Evolutionary conservation across 2,329 filamentous ascomycete species (phyloP), one percentile per base, ranked within the genome.

Genomic region (Botrytis deweyae): DNA sequence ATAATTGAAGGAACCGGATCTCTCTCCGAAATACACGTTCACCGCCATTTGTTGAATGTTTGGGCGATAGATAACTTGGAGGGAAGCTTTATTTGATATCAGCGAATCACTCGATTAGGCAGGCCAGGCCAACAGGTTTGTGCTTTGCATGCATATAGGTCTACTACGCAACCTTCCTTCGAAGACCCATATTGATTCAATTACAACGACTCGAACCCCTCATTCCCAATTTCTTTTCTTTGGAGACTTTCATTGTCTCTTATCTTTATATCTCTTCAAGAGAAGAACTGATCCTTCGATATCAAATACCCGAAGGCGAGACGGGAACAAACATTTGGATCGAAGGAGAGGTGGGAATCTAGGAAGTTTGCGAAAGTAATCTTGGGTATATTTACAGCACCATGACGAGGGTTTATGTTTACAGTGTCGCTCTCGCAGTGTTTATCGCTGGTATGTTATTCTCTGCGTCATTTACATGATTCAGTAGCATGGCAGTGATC

Each of bases 371-470:
- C 38, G 49, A 58, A 58, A 69, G 66, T 58, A 49, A 42, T 55
- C 46, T 62, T 62, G 58, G 36, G 33, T 36, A 44, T 5, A 22
- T 49, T 14, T 25, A 64, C 44, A 55, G 46, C 73, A 78, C 40
- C 7, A 86, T 86, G 84, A 85, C 84, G 74, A 82, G 84, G 78
- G 78, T 80, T 70, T 80, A 83, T 74, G 81, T 86, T 69, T 86
- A 86, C 76, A 80, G 76, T 73, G 78, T 81, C 73, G 82, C 81
- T 72, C 80, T 86, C 40, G 81, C 82, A 75, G 82, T 83, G 73
- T 85, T 85, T 73, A 76, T 84, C 29, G 82, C 81, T 64, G 84
- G 84, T 85, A 83, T 79, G 82, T 82, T 29, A 33, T 58, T 69
- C n/a, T 58, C n/a, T 69, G 20, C 40, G 14, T 10, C 49, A 16